phyloP scores from a whole-genome alignment of 2,329 filamentous ascomycete genomes.

The Zymoseptoria tritici region DNA sequence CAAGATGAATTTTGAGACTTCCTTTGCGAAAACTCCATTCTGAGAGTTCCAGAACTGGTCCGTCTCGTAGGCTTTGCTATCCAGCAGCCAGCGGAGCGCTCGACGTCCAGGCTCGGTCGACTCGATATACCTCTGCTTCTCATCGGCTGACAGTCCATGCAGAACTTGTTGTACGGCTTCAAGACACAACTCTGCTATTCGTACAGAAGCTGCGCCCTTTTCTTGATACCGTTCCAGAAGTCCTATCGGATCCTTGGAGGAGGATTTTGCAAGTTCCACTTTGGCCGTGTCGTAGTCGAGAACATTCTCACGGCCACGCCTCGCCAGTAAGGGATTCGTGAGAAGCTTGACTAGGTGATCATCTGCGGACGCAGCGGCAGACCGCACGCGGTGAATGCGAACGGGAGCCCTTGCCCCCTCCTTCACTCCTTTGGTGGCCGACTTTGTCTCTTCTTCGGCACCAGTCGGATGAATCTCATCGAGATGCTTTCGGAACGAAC shows the following conservation, averaged over 20 bases:
- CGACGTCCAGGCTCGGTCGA: slow-evolving; percentile 22
- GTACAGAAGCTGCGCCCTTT: slow-evolving; percentile 31
- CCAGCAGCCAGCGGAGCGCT: slow-evolving; percentile 24
- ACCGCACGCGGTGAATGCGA: slow-evolving; percentile 16
- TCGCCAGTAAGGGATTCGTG: slow-evolving; percentile 42
- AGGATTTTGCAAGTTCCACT: slow-evolving; percentile 18
- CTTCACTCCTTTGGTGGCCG: slow-evolving; percentile 17
- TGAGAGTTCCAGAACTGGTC: slow-evolving; percentile 10
- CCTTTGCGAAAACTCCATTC: too few relatives aligned
- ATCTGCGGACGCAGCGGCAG: slow-evolving; percentile 35
- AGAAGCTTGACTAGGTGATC: slow-evolving; percentile 45
- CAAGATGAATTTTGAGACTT: too few relatives aligned
- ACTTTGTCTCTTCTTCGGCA: background rate
- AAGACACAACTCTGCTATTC: slow-evolving; percentile 34
- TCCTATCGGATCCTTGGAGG: slow-evolving; percentile 31
- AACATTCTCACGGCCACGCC: slow-evolving; percentile 1
- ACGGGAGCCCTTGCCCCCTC: background rate
- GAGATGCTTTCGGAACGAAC: slow-evolving; percentile 56
- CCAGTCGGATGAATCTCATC: slow-evolving; percentile 48
- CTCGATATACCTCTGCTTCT: slow-evolving; percentile 6
- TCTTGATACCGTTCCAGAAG: slow-evolving; percentile 37
- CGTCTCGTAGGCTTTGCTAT: slow-evolving; percentile 12
- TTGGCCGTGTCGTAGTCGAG: slow-evolving; percentile 20
- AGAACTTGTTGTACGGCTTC: too few relatives aligned
- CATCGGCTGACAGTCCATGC: too few relatives aligned